These are phyloP conservation scores for Malbranchea cinnamomea DNA, from an alignment of 2,329 filamentous ascomycete species.

Conservation along the genomic window DNA sequence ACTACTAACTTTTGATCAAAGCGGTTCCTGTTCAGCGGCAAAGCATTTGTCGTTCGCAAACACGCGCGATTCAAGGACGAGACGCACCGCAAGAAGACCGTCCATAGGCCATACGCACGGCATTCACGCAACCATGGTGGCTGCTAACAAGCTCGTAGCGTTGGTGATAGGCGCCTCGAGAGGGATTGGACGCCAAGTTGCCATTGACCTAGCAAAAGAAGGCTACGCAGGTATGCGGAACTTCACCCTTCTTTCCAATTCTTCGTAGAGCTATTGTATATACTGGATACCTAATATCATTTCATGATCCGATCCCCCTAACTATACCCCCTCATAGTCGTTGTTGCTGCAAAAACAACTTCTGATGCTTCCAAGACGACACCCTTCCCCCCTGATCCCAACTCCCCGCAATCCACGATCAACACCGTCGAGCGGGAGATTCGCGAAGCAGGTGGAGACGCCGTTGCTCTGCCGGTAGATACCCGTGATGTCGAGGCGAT, in stretches of 20 bases:
- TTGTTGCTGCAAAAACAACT: slow-evolving; percentile 62
- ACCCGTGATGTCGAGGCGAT: slow-evolving; percentile 50
- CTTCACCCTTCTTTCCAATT: background rate
- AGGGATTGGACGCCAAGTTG: slow-evolving; percentile 68
- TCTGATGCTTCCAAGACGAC: slow-evolving; percentile 42
- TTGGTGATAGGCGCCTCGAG: slow-evolving; percentile 62
- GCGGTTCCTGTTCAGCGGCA: too few species aligned
- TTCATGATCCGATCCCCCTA: too few species aligned
- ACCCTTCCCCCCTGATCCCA: slow-evolving; percentile 61
- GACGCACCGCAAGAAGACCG: too few species aligned
- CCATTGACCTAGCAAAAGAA: slow-evolving; percentile 57
- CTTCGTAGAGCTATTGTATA: background rate
- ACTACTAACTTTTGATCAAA: too few species aligned
- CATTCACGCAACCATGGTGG: slow-evolving; percentile 5
- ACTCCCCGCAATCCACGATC: slow-evolving; percentile 61
- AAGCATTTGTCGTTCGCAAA: too few species aligned
- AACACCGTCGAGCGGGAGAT: slow-evolving; percentile 69
- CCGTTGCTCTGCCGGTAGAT: slow-evolving; percentile 54
- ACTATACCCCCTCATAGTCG: slow-evolving; percentile 36
- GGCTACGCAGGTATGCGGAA: slow-evolving; percentile 50
- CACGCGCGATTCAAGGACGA: too few species aligned
- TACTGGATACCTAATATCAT: background rate
- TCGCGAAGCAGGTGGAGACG: slow-evolving; percentile 44
- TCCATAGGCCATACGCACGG: too few species aligned
- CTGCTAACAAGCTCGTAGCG: slow-evolving; percentile 36